These are phyloP conservation scores for Dothistroma pini DNA, from an alignment of 2,329 filamentous ascomycete genomes.

Conservation along the genomic window DNA sequence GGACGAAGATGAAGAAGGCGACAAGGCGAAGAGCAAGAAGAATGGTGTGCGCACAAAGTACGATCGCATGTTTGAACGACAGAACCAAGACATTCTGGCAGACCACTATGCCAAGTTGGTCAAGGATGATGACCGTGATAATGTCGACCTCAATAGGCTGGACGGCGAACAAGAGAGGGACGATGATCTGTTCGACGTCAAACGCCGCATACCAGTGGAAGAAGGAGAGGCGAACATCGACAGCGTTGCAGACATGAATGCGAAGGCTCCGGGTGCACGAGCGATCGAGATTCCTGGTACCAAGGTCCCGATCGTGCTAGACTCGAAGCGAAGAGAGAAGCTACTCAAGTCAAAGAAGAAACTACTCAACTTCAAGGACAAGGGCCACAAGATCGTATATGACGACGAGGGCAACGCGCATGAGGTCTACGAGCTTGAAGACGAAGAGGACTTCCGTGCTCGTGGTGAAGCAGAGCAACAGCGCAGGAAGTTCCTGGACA, in stretches of 20 bases:
- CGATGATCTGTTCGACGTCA: constrained; percentile 83
- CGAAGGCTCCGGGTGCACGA: constrained; percentile 50
- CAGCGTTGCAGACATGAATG: constrained; percentile 40
- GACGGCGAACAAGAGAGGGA: constrained; percentile 42
- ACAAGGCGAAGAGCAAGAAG: constrained; percentile 49
- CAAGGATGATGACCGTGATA: constrained; percentile 48
- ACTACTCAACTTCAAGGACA: constrained; percentile 86
- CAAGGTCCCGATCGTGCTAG: constrained; percentile 70
- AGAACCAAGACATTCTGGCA: constrained; percentile 94
- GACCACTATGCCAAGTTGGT: constrained; percentile 89
- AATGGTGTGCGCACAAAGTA: constrained; percentile 86
- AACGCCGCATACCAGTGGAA: constrained; percentile 74
- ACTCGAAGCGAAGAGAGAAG: constrained; percentile 94
- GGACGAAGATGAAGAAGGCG: constrained; percentile 50
- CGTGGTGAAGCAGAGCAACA: constrained; percentile 74
- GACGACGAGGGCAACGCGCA: constrained; percentile 88
- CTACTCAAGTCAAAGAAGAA: constrained; percentile 93
- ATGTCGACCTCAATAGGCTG: constrained; percentile 34
- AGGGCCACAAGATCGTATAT: constrained; percentile 79
- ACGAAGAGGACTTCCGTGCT: constrained; percentile 74
- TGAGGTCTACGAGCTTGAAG: constrained; percentile 81
- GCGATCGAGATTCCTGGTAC: constrained; percentile 63
- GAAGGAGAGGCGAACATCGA: constrained; percentile 47
- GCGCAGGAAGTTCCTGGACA: constrained; percentile 71
- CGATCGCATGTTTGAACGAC: constrained; percentile 95